Conservation (phyloP, 2,329 filamentous ascomycete genomes). For the Sporothrix euskadiensis region DNA sequence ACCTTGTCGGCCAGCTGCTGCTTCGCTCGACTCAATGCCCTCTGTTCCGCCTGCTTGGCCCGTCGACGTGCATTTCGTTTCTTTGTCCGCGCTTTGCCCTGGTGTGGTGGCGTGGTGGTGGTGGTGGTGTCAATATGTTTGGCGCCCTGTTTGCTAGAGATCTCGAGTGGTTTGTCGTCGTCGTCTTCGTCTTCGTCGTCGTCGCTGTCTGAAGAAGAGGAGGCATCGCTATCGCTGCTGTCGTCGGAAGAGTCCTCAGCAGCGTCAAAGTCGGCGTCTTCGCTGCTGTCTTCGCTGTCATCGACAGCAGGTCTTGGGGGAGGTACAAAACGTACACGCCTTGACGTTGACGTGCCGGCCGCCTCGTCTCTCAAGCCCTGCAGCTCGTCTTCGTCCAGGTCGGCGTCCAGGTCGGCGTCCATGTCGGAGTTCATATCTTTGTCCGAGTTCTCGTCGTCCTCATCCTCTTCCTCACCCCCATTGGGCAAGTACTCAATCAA, state of each 20-base stretch:
- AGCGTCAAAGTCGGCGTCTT: background rate
- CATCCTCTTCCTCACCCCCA: background rate
- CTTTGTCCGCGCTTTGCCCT: constrained; percentile 46
- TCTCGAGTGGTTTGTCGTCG: constrained; percentile 18
- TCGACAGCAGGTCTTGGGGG: background rate
- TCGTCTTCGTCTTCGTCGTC: constrained; percentile 18
- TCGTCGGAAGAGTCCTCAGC: background rate
- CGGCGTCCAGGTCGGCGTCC: background rate
- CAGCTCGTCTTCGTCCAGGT: background rate
- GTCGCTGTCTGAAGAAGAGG: background rate
- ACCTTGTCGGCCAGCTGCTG: background rate
- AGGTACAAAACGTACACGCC: background rate
- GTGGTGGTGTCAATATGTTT: background rate
- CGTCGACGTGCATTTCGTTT: constrained; percentile 55
- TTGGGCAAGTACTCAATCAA: background rate
- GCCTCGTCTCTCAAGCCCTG: background rate
- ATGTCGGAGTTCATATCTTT: background rate
- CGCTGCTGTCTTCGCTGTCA: background rate
- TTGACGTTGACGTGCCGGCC: background rate
- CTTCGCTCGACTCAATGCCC: background rate
- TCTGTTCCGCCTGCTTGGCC: constrained; percentile 37
- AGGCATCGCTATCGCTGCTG: too few species aligned
- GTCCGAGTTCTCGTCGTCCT: background rate
- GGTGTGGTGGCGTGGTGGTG: background rate
- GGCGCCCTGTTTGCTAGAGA: background rate